These are phyloP conservation scores for Neocatenulostroma microsporum DNA, from an alignment of 2,329 filamentous ascomycete genomes.

Conservation along the genomic window DNA sequence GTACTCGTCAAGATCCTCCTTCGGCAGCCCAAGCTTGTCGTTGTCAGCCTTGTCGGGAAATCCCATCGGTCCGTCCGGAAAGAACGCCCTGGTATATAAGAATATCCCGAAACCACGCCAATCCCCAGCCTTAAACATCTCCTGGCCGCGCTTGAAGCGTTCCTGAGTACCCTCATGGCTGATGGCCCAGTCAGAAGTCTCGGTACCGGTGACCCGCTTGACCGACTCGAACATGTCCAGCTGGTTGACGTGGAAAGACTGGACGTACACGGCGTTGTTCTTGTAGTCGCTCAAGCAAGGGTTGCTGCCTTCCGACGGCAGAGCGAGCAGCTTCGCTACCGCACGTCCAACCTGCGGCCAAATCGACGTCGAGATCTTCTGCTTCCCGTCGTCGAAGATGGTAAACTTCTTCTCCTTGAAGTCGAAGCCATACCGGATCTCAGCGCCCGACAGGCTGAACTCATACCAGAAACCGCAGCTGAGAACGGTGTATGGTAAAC, in stretches of 20 bases:
- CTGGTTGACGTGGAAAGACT: slow-evolving; percentile 30
- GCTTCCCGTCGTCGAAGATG: slow-evolving; percentile 22
- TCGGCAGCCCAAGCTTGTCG: slow-evolving; percentile 15
- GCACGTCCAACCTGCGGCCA: slow-evolving; percentile 28
- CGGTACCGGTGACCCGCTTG: slow-evolving; percentile 28
- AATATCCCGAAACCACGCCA: slow-evolving; percentile 39
- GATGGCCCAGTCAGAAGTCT: slow-evolving; percentile 31
- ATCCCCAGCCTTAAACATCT: slow-evolving; percentile 38
- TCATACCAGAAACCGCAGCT: slow-evolving; percentile 29
- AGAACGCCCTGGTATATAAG: slow-evolving; percentile 51
- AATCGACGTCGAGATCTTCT: slow-evolving; percentile 27
- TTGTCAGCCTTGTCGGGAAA: slow-evolving; percentile 28
- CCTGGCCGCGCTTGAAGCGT: slow-evolving; percentile 43
- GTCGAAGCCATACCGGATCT: slow-evolving; percentile 25
- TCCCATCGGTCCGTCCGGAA: slow-evolving; percentile 19
- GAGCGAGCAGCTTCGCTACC: slow-evolving; percentile 26
- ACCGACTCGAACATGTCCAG: slow-evolving; percentile 33
- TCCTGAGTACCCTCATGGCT: slow-evolving; percentile 23
- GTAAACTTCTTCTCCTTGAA: slow-evolving; percentile 19
- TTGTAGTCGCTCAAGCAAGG: slow-evolving; percentile 16
- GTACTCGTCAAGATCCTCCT: slow-evolving; percentile 19
- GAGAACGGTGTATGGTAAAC: no score
- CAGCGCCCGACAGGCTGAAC: slow-evolving; percentile 16
- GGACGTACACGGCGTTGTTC: slow-evolving; percentile 27
- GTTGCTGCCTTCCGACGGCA: slow-evolving; percentile 19